Conservation (phyloP, 257 asterid genomes). For the Solanum paucissectum region DNA sequence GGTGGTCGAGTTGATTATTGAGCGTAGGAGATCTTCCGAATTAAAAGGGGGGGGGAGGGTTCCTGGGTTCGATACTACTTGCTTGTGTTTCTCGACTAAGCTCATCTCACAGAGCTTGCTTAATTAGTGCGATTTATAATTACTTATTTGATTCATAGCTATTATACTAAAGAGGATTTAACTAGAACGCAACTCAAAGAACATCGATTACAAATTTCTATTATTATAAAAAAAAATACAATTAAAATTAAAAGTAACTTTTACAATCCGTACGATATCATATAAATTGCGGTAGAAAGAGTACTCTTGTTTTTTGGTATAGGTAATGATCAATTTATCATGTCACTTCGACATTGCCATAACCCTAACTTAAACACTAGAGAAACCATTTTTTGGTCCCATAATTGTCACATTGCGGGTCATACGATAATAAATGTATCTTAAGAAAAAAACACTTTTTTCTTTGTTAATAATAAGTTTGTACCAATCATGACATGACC, state of each 20-base stretch:
- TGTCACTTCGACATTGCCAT: neutral
- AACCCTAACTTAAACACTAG: neutral
- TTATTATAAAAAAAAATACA: accelerated
- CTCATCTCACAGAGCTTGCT: neutral
- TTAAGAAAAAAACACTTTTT: neutral
- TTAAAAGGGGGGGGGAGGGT: neutral
- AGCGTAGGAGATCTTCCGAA: neutral
- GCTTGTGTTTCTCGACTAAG: neutral
- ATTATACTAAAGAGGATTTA: neutral
- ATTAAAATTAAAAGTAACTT: neutral
- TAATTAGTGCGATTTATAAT: too few relatives aligned
- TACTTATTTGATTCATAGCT: neutral
- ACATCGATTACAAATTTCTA: neutral
- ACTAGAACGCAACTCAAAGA: neutral
- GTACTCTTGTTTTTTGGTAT: neutral
- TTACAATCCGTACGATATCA: accelerated
- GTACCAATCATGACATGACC: neutral
- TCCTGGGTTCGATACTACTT: neutral
- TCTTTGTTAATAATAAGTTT: neutral
- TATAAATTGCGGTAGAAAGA: neutral
- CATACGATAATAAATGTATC: neutral
- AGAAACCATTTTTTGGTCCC: neutral
- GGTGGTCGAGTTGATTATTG: neutral
- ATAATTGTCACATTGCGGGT: neutral
- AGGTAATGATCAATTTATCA: neutral